Conservation (phyloP, 768 basidiomycete genomes). For the Chalciporus pseudorubinellus region DNA sequence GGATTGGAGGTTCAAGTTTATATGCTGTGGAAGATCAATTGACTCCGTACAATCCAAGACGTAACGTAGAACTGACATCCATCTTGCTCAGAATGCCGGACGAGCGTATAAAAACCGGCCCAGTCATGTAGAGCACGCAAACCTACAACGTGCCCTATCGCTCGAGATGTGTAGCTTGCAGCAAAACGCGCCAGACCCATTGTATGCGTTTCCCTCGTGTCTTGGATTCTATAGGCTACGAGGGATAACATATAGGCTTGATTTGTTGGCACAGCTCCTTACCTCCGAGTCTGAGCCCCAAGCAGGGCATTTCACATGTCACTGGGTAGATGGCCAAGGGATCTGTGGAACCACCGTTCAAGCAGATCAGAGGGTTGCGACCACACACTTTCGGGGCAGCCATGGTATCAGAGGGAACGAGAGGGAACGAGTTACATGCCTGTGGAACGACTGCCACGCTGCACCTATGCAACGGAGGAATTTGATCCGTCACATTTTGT, state of each 20-base stretch:
- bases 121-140: no score
- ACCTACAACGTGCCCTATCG: no score
- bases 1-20: no score
- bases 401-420: conserved; percentile 20
- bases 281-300: background rate
- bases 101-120: no score
- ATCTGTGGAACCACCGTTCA: conserved; percentile 7
- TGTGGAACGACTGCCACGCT: conserved; percentile 12
- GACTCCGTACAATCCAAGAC: no score
- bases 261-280: conserved; percentile 13
- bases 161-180: no score
- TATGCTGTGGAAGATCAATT: no score
- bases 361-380: background rate
- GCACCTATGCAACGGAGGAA: conserved; percentile 21
- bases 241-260: background rate
- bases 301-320: background rate
- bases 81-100: no score
- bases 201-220: conserved; percentile 8
- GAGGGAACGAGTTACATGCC: conserved; percentile 8
- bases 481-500: conserved; percentile 17
- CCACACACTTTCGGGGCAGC: conserved; percentile 9
- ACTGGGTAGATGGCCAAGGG: background rate
- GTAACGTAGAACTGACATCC: no score
- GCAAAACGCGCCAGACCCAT: background rate
- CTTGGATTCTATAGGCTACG: no score